Percentiles rank a stretch among this genome's conserved stretches.
Conservation (phyloP, 345 rosid genomes). For the Linum usitatissimum region DNA sequence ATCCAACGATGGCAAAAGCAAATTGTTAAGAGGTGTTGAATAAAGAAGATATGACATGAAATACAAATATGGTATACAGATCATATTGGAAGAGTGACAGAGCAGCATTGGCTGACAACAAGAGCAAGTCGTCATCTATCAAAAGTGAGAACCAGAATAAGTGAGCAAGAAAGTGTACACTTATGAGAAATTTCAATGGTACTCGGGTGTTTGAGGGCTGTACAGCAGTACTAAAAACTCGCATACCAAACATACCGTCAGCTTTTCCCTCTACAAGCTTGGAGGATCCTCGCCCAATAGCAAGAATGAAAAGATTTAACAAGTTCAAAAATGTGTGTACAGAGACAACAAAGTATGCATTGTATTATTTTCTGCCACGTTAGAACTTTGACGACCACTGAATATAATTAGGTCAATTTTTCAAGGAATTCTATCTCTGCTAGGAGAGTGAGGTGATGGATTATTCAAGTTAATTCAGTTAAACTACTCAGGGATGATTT, state of each 20-base stretch:
- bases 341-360: background rate
- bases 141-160: slow-evolving; percentile 5
- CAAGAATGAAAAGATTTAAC: background rate
- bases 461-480: background rate
- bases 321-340: background rate
- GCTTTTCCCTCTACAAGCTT: no score
- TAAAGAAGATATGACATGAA: slow-evolving; percentile 13
- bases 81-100: background rate
- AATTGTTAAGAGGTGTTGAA: slow-evolving; percentile 31
- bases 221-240: no score
- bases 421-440: background rate
- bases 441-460: background rate
- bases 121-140: background rate
- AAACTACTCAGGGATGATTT: background rate
- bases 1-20: slow-evolving; percentile 21
- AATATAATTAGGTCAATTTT: background rate
- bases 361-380: background rate
- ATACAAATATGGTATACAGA: slow-evolving; percentile 4
- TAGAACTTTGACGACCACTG: background rate
- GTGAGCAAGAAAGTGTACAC: background rate
- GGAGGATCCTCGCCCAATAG: background rate
- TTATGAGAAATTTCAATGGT: background rate
- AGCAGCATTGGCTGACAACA: background rate
- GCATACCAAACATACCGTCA: background rate
- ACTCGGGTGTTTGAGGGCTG: no score